Evolutionary conservation across 1,139 yeast genomes (phyloP).

Genomic region (Yamadazyma dendronema): DNA sequence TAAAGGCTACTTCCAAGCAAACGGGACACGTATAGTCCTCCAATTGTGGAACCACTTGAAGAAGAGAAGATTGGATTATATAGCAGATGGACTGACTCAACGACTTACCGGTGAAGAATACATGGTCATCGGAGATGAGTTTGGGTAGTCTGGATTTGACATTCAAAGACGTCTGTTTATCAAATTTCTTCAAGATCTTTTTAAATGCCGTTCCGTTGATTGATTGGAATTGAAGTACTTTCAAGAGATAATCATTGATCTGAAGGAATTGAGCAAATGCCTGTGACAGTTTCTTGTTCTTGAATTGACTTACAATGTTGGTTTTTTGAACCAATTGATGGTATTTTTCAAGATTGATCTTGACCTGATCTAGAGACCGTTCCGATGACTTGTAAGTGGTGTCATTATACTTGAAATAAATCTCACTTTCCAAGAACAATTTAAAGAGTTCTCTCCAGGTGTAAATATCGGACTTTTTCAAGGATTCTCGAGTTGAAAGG

Average conservation of each 20-base stretch:
- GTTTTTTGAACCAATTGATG: constrained; percentile 40
- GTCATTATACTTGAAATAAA: constrained; percentile 60
- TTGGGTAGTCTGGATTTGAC: constrained; percentile 48
- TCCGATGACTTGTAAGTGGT: constrained; percentile 38
- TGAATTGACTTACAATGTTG: constrained; percentile 43
- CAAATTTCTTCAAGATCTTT: constrained; percentile 72
- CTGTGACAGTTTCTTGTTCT: constrained; percentile 43
- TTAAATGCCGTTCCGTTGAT: constrained; percentile 62
- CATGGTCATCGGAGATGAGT: constrained; percentile 44
- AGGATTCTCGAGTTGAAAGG: constrained; percentile 27
- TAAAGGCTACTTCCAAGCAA: constrained; percentile 66
- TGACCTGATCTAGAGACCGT: constrained; percentile 34
- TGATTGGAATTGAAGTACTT: constrained; percentile 59
- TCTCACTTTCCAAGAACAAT: constrained; percentile 63
- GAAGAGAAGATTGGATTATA: constrained; percentile 52
- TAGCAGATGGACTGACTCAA: constrained; percentile 55
- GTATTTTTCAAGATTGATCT: constrained; percentile 43
- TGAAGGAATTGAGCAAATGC: constrained; percentile 52
- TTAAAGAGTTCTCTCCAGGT: constrained; percentile 72
- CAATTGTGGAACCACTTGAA: constrained; percentile 64
- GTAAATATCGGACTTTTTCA: constrained; percentile 55
- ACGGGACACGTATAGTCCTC: constrained; percentile 77
- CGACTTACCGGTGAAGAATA: constrained; percentile 46
- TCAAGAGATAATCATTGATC: constrained; percentile 54
- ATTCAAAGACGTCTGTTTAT: constrained; percentile 63